Evolutionary conservation across 768 basidiomycete species (phyloP).

Genomic region (Pleurotus sapidus): DNA sequence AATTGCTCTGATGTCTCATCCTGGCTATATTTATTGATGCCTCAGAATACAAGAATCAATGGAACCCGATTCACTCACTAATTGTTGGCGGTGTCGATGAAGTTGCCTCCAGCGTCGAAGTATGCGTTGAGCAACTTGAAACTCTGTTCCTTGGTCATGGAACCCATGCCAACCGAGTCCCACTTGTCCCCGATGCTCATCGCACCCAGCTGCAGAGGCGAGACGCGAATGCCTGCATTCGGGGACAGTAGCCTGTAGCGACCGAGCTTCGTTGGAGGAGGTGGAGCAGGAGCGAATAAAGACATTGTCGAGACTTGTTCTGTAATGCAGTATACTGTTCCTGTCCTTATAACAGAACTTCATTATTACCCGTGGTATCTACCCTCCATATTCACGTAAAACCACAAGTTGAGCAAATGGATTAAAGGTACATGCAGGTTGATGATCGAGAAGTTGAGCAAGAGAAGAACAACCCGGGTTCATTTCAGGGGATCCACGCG

Average conservation of each 20-base stretch:
- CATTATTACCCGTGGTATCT: too few species aligned
- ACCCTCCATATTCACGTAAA: too few species aligned
- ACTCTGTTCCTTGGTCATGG: constrained; percentile 32
- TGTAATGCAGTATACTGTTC: too few species aligned
- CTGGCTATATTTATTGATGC: constrained; percentile 30
- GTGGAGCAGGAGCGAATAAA: constrained; percentile 12
- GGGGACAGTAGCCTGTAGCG: constrained; percentile 39
- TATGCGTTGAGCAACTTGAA: constrained; percentile 40
- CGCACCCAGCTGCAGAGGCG: constrained; percentile 45
- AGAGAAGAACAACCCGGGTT: too few species aligned
- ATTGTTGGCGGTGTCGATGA: constrained; percentile 39
- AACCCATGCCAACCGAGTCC: constrained; percentile 24
- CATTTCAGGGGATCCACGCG: too few species aligned
- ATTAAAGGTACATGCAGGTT: too few species aligned
- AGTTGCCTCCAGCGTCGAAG: constrained; percentile 37
- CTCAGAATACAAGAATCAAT: neutral
- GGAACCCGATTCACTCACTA: constrained; percentile 20
- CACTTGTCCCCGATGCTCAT: constrained; percentile 49
- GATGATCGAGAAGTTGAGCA: too few species aligned
- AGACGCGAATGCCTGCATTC: constrained; percentile 42
- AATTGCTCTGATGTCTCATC: constrained; percentile 53
- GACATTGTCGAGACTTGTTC: neutral
- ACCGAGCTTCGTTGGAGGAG: constrained; percentile 30
- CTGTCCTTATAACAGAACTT: too few species aligned
- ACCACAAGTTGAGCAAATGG: too few species aligned